Evolutionary conservation across 2,329 filamentous ascomycete species (phyloP).

Genomic region (Camillea tinctor): DNA sequence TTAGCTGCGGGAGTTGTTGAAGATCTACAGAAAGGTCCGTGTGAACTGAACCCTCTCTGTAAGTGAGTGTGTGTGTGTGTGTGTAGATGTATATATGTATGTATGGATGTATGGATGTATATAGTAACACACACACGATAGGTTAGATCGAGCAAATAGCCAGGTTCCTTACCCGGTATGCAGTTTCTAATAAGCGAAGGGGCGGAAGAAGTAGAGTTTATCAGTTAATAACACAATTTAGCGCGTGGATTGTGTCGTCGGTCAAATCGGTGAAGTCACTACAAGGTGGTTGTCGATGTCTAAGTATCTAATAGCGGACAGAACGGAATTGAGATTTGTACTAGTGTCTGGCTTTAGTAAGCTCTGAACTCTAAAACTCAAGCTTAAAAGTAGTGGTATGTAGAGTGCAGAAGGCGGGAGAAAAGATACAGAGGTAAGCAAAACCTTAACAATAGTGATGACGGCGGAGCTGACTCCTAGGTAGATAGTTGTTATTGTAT

Average conservation of each 20-base stretch:
- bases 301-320: not conserved
- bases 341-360: slow-evolving; percentile 11
- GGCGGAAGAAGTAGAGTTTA: slow-evolving; percentile 6
- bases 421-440: slow-evolving; percentile 7
- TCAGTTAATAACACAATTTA: not conserved
- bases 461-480: slow-evolving; percentile 1
- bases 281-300: too few relatives aligned
- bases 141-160: slow-evolving; percentile 4
- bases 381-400: not conserved
- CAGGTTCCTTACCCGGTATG: slow-evolving; percentile 2
- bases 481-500: too few relatives aligned
- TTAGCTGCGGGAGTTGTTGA: slow-evolving; percentile 9
- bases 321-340: slow-evolving; percentile 14
- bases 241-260: not conserved
- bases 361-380: slow-evolving; percentile 22
- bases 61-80: slow-evolving; percentile 7
- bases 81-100: slow-evolving; percentile 3
- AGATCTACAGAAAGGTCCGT: slow-evolving; percentile 16
- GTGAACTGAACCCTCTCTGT: too few relatives aligned
- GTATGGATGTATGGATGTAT: not conserved
- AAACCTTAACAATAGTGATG: slow-evolving; percentile 10
- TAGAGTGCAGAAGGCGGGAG: not conserved
- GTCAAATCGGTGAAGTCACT: slow-evolving; percentile 16
- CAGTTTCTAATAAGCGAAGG: slow-evolving; percentile 1
- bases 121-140: not conserved